Conservation (phyloP, 352 stramenopile species). For the Pythium phragmitis region DNA sequence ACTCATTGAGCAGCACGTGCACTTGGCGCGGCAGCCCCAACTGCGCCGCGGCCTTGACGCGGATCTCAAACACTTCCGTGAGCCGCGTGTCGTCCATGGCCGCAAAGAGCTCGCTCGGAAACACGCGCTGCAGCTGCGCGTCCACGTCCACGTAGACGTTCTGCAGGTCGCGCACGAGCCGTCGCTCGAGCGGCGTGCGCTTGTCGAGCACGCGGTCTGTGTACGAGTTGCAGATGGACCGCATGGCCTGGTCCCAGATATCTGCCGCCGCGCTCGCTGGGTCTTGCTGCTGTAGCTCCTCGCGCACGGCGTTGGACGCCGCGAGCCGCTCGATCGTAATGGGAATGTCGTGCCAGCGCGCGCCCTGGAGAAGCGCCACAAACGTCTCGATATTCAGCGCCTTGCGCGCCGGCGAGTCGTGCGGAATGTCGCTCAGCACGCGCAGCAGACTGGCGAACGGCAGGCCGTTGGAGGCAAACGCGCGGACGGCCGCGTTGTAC, state of each 20-base stretch:
- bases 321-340: slow-evolving; percentile 58
- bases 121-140: slow-evolving; percentile 54
- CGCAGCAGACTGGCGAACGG: slow-evolving; percentile 55
- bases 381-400: slow-evolving; percentile 59
- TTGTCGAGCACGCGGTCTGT: slow-evolving; percentile 54
- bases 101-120: slow-evolving; percentile 40
- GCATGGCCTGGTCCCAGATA: slow-evolving; percentile 67
- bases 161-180: slow-evolving; percentile 48
- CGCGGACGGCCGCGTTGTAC: slow-evolving; percentile 63
- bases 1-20: slow-evolving; percentile 62
- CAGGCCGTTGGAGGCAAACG: slow-evolving; percentile 56
- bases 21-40: slow-evolving; percentile 44
- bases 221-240: slow-evolving; percentile 60
- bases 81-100: slow-evolving; percentile 35
- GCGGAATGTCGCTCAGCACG: slow-evolving; percentile 43
- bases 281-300: slow-evolving; percentile 16
- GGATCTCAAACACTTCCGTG: slow-evolving; percentile 54
- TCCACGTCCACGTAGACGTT: slow-evolving; percentile 58
- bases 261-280: slow-evolving; percentile 25
- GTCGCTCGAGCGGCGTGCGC: slow-evolving; percentile 34
- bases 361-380: slow-evolving; percentile 53
- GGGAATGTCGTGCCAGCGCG: slow-evolving; percentile 66
- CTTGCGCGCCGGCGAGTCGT: slow-evolving; percentile 49
- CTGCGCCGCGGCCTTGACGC: slow-evolving; percentile 57
- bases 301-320: slow-evolving; percentile 44